Evolutionary conservation across 1,284 basidiomycete species (phyloP).

Genomic region (Kalmanozyma brasiliensis): DNA sequence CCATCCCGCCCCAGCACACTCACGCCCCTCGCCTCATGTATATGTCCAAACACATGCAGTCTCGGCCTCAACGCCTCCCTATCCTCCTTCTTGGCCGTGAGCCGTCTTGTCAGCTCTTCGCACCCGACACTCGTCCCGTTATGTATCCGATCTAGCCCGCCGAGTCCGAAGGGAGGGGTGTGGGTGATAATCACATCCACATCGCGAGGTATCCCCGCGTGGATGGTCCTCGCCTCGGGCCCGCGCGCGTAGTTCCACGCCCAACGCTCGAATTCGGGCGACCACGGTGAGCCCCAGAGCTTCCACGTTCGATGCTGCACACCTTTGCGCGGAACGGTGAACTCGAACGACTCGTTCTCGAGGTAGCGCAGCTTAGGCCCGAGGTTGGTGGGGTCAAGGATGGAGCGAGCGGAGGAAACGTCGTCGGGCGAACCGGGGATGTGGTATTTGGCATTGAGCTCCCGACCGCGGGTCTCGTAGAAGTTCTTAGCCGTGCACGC

Average conservation of each 20-base stretch:
- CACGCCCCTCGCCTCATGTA: conserved; percentile 45
- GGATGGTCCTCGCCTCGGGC: conserved; percentile 11
- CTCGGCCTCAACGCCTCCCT: conserved; percentile 23
- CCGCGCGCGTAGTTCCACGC: conserved; percentile 51
- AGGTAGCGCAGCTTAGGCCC: conserved; percentile 24
- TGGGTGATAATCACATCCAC: conserved; percentile 51
- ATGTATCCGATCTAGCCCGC: conserved; percentile 31
- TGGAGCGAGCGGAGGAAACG: conserved; percentile 1
- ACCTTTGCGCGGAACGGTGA: conserved; percentile 22
- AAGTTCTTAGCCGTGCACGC: conserved; percentile 17
- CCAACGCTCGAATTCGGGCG: conserved; percentile 44
- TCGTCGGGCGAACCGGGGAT: conserved; percentile 19
- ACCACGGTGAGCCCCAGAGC: conserved; percentile 51
- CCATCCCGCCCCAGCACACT: conserved; percentile 10
- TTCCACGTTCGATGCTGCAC: conserved; percentile 27
- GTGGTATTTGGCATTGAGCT: conserved; percentile 28
- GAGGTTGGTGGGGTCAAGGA: conserved; percentile 5
- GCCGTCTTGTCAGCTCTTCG: conserved; percentile 34
- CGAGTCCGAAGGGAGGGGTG: conserved; percentile 25
- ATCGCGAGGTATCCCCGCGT: conserved; percentile 19
- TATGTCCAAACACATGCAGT: conserved; percentile 50
- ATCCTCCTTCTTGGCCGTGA: neutral
- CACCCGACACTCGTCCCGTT: conserved; percentile 45
- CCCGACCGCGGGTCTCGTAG: conserved; percentile 23
- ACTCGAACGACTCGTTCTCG: conserved; percentile 18